A percentile compares a stretch with the other conserved stretches of the same genome.
phyloP scores from a whole-genome alignment of 495 filamentous ascomycete species.

The Penicillium soppii region DNA sequence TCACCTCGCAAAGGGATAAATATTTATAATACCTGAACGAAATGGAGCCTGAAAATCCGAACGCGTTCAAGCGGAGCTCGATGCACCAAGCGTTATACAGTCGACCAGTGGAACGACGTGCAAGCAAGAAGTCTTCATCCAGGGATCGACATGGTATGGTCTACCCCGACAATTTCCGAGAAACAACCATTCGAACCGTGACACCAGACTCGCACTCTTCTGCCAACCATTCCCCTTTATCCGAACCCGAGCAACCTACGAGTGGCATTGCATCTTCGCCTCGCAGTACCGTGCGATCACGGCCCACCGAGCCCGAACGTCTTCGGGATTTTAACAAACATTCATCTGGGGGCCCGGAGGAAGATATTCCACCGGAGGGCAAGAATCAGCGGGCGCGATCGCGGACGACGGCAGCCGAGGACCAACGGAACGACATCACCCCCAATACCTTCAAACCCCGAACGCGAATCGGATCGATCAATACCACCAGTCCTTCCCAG shows the following conservation, averaged over 20 bases:
- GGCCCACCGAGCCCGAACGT: slow-evolving; percentile 31
- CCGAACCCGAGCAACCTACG: slow-evolving; percentile 38
- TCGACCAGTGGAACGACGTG: slow-evolving; percentile 47
- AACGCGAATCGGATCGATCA: slow-evolving; percentile 46
- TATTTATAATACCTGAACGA: slow-evolving; percentile 17
- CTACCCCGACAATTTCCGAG: slow-evolving; percentile 52
- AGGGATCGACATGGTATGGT: slow-evolving; percentile 53
- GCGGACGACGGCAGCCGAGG: slow-evolving; percentile 50
- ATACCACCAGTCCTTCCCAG: slow-evolving; percentile 36
- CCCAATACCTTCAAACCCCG: slow-evolving; percentile 38
- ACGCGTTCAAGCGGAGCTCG: slow-evolving; percentile 44
- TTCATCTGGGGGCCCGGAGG: slow-evolving; percentile 31
- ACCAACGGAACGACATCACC: slow-evolving; percentile 43
- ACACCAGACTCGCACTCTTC: slow-evolving; percentile 44
- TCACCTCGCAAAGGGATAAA: slow-evolving; percentile 7
- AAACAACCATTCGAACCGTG: slow-evolving; percentile 47
- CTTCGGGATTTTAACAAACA: slow-evolving; percentile 29
- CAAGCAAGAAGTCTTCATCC: slow-evolving; percentile 55
- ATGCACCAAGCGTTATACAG: slow-evolving; percentile 43
- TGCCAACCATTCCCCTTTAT: slow-evolving; percentile 39
- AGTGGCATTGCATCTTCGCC: slow-evolving; percentile 42
- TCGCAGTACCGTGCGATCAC: slow-evolving; percentile 37
- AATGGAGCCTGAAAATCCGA: slow-evolving; percentile 48
- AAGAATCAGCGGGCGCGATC: slow-evolving; percentile 46
- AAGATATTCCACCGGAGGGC: slow-evolving; percentile 31